Evolutionary conservation across 2,329 filamentous ascomycete genomes (phyloP), one percentile per base, ranked within the genome.

Genomic region (Purpureocillium takamizusanense): DNA sequence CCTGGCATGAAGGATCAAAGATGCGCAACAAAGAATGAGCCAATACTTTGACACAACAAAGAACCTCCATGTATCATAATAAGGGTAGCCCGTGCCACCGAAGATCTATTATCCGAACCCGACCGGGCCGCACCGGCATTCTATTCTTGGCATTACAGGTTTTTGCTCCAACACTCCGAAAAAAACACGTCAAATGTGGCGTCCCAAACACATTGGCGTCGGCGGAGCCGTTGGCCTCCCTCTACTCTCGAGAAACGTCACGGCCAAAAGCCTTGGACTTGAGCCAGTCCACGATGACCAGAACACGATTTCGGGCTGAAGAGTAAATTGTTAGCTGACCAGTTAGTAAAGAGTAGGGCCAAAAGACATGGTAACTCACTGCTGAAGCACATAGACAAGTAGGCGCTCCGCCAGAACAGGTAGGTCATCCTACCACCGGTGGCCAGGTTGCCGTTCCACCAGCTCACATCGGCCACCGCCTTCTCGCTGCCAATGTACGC

Each of bases 361-460:
- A 13, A 30, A 33, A 14, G 23, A 6, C 16, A 39, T n/a, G n/a
- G n/a, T n/a, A 50, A 84, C 86, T 81, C 76, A 92, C 87, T 89
- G 80, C 89, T 97, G 66, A 98, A 98, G 78, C 90, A 95, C 92
- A 98, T 98, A 74, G 87, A 95, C 62, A 98, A 72, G 65, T 98
- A 98, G 39, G 90, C 92, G 59, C 86, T 94, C 61, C 89, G 78
- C 92, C 92, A 98, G 79, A 98, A 98, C 51, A 95, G 77, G 69
- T 94, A 98, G 40, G 92, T 98, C 66, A 97, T 71, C 54, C 83
- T 86, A 59, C 92, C 92, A 59, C 90, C 92, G 33, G 83, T 86
- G 45, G 92, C 90, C 53, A 98, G 76, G 70, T 97, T 98, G 50
- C 92, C 92, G 55, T 92, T 94, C 69, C 94, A 81, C 90, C 92